Conservation (phyloP, 2,329 filamentous ascomycete species). For the Colletotrichum tropicale region DNA sequence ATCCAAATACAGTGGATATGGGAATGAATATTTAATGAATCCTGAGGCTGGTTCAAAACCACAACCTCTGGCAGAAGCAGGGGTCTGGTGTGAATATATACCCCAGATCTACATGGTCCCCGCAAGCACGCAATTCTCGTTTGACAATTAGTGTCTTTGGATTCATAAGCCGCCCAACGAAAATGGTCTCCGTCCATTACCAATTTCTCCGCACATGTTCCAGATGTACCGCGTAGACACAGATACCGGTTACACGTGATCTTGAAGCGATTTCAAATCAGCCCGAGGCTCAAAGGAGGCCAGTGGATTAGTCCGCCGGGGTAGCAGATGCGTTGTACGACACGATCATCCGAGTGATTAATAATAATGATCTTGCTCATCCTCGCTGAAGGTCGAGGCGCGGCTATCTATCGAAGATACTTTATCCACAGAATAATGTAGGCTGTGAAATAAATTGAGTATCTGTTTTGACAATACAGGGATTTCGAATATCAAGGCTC, state of each 20-base stretch:
- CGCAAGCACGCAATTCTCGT: slow-evolving; percentile 28
- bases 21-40: background rate
- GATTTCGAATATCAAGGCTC: background rate
- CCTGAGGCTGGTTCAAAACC: background rate
- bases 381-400: background rate
- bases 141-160: slow-evolving; percentile 8
- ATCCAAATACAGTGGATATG: background rate
- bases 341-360: background rate
- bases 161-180: slow-evolving; percentile 27
- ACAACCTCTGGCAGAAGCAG: background rate
- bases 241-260: background rate
- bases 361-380: background rate
- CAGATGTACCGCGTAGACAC: background rate
- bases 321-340: background rate
- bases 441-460: background rate
- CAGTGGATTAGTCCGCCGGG: background rate
- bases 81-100: background rate
- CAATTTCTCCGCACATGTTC: background rate
- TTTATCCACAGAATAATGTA: background rate
- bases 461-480: background rate
- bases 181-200: background rate
- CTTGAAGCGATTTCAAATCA: background rate
- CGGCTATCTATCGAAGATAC: background rate
- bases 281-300: background rate
- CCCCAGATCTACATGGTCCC: background rate